These are phyloP conservation scores for Leucocoprinus leucothites DNA, from an alignment of 768 basidiomycete species.

Conservation along the genomic window DNA sequence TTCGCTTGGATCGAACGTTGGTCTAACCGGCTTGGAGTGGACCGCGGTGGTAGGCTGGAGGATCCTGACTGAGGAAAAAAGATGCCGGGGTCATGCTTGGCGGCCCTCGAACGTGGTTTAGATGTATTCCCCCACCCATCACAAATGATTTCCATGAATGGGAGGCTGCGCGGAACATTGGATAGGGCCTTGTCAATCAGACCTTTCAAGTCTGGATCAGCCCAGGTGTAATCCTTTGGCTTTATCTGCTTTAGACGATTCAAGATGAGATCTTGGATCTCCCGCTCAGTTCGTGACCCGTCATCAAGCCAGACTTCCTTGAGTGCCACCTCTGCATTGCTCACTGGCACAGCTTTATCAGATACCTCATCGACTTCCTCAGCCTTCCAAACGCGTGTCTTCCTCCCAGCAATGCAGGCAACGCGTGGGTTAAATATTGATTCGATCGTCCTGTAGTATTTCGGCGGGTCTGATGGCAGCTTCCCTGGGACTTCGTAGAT, in stretches of 20 bases:
- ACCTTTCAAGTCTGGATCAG: neutral
- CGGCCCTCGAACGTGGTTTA: neutral
- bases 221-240: neutral
- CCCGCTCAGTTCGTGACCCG: conserved; percentile 7
- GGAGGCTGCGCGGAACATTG: neutral
- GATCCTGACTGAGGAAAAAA: too few relatives aligned
- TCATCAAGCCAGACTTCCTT: conserved; percentile 20
- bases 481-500: neutral
- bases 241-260: conserved; percentile 3
- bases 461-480: neutral
- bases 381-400: conserved; percentile 15
- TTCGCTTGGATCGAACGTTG: too few relatives aligned
- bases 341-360: neutral
- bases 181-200: neutral
- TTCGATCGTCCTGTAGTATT: neutral
- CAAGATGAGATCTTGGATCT: conserved; percentile 17
- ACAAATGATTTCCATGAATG: neutral
- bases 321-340: conserved; percentile 7
- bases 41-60: too few relatives aligned
- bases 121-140: neutral
- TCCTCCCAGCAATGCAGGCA: conserved; percentile 7
- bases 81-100: too few relatives aligned
- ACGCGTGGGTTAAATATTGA: neutral
- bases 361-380: neutral
- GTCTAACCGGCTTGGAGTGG: too few relatives aligned